Base-by-base conservation (phyloP, 805 yeast species). In the Cyberlindnera subsufficiens region DNA sequence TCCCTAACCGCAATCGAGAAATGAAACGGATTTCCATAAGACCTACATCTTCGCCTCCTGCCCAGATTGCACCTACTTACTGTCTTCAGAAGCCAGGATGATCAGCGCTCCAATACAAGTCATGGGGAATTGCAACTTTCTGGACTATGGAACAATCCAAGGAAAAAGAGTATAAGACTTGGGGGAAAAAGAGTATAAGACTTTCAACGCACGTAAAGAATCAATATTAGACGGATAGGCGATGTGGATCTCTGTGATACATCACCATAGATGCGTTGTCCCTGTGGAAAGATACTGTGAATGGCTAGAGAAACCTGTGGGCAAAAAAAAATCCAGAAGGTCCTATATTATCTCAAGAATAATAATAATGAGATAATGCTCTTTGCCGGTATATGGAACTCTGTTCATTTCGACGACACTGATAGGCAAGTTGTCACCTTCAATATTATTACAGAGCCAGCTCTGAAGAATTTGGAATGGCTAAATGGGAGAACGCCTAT, bases 261-360 rank as follows among this genome's bases (percentile, higher is more conserved):
- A 71, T 30, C 63, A 69, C 20, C 63, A 63, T 7, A 66, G 96
- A 32, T 88, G 96, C 58, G 80, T 82, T 1, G 77, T 88, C 0
- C 91, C 95, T 0, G 72, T 85, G 32, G 74, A 77, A 53, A 96
- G 96, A 0, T 90, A 90, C 60, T 90, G 77, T 56, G 97, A 90
- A 61, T 90, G 97, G 96, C 50, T 47, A n/a, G 51, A 53, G 18
- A 49, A 54, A 15, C 47, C 56, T 2, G 44, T 42, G 16, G 56
- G 56, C 8, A 20, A n/a, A 47, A 53, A 27, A 65, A 60, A 35
- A 55, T 54, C 3, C 66, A 65, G 8, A 82, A 78, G 55, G 58
- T 60, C 0, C 96, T 96, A 0, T 77, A 82, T 57, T 89, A 67
- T 54, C 70, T 89, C 15, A 74, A 70, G 30, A 68, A 83, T 27